These are phyloP conservation scores for Spinellus fusiger DNA, from an alignment of 192 early-diverging fungal genomes.

Conservation along the genomic window DNA sequence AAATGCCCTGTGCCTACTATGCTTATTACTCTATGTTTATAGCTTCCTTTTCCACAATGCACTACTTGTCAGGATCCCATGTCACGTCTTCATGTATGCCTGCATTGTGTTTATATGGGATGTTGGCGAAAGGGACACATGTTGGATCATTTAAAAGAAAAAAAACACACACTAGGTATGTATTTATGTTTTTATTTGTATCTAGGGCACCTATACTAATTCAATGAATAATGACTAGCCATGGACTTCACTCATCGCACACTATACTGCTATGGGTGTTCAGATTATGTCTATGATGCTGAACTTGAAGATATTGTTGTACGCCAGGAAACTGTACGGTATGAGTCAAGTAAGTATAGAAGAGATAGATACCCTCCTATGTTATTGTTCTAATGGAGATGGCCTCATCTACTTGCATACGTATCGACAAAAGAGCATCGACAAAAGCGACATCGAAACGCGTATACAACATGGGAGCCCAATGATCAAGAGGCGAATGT, in stretches of 20 bases:
- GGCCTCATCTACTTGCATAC: constrained; percentile 34
- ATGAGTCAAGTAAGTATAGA: constrained; percentile 21
- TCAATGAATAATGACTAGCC: constrained; percentile 44
- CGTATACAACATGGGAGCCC: constrained; percentile 54
- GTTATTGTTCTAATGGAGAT: constrained; percentile 35
- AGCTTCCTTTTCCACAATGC: constrained; percentile 56
- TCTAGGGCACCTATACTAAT: not conserved
- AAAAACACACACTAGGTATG: constrained; percentile 51
- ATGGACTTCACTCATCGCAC: constrained; percentile 66
- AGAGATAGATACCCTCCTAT: constrained; percentile 12
- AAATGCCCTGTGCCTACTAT: not conserved
- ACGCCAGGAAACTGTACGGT: constrained; percentile 15
- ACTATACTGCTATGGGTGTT: constrained; percentile 71
- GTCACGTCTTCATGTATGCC: constrained; percentile 72
- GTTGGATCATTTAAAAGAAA: constrained; percentile 43
- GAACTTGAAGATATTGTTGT: constrained; percentile 51
- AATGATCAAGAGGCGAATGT: constrained; percentile 42
- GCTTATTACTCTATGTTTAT: not conserved
- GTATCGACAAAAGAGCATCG: constrained; percentile 44
- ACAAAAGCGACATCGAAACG: constrained; percentile 36
- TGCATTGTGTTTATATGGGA: constrained; percentile 76
- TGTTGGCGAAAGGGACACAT: constrained; percentile 66
- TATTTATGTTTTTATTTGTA: not conserved
- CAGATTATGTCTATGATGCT: constrained; percentile 81
- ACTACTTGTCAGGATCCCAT: constrained; percentile 46